Percentiles rank a stretch among this genome's conserved stretches.
phyloP scores from a whole-genome alignment of 2,329 filamentous ascomycete genomes.

The Verticillium albo-atrum region DNA sequence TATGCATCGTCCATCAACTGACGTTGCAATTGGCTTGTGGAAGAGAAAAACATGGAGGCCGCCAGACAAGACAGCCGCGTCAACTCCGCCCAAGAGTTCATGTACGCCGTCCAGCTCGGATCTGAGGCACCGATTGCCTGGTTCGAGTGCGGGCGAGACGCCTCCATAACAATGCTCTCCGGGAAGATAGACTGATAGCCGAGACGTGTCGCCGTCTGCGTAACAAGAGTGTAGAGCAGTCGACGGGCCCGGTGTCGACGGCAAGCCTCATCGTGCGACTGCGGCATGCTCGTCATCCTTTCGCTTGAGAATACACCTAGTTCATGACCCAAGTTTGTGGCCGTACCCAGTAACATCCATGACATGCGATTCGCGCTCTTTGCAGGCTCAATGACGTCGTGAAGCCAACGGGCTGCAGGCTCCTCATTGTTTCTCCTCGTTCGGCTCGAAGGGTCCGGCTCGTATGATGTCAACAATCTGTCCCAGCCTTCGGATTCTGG shows the following conservation, averaged over 20 bases:
- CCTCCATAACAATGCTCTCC: slow-evolving; percentile 5
- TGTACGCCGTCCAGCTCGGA: slow-evolving; percentile 7
- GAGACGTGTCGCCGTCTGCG: slow-evolving; percentile 8
- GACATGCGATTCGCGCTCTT: slow-evolving; percentile 20
- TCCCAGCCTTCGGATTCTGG: slow-evolving; percentile 18
- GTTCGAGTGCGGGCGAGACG: not conserved
- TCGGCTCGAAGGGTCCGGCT: slow-evolving; percentile 11
- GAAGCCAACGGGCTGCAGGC: slow-evolving; percentile 14
- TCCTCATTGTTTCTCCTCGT: slow-evolving; percentile 13
- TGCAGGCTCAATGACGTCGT: slow-evolving; percentile 19
- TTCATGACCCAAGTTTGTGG: slow-evolving; percentile 14
- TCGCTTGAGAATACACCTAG: slow-evolving; percentile 12
- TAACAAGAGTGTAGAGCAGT: slow-evolving; percentile 15
- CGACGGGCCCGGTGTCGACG: slow-evolving; percentile 9
- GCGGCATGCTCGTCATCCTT: not conserved
- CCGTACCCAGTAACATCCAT: slow-evolving; percentile 19
- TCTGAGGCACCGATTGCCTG: not conserved
- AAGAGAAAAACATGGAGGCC: slow-evolving; percentile 17
- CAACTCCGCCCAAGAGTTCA: slow-evolving; percentile 13
- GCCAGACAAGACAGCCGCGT: slow-evolving; percentile 12
- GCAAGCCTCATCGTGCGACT: not conserved
- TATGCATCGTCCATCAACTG: slow-evolving; percentile 14
- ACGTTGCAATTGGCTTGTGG: slow-evolving; percentile 9
- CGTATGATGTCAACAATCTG: slow-evolving; percentile 10
- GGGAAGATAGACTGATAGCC: slow-evolving; percentile 7